phyloP scores from a whole-genome alignment of 345 rosid genomes.

The Populus ilicifolia region DNA sequence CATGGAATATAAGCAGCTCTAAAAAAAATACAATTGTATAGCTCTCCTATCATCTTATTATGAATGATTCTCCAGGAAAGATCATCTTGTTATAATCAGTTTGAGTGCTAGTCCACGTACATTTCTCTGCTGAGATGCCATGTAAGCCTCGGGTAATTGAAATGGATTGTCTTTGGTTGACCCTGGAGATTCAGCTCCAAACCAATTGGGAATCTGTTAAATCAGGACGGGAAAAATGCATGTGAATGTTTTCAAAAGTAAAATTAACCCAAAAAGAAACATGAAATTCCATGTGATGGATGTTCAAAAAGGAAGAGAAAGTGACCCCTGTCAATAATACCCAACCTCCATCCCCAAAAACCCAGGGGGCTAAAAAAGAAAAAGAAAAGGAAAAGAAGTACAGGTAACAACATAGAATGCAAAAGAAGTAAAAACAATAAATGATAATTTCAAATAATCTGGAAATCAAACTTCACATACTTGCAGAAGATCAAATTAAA shows the following conservation, averaged over 20 bases:
- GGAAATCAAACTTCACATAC: not conserved
- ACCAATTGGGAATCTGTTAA: slow-evolving; percentile 88
- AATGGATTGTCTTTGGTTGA: slow-evolving; percentile 83
- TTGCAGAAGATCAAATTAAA: not conserved
- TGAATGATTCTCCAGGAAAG: not conserved
- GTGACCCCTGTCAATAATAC: not conserved
- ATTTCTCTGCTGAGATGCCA: slow-evolving; percentile 73
- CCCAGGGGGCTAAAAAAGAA: not conserved
- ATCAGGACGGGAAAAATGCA: slow-evolving; percentile 7
- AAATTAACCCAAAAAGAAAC: not conserved
- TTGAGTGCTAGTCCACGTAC: slow-evolving; percentile 32
- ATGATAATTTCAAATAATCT: not conserved
- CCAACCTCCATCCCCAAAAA: not conserved
- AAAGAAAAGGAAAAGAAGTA: not conserved
- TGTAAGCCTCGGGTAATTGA: slow-evolving; percentile 67
- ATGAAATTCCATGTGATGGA: not conserved
- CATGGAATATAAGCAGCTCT: not conserved
- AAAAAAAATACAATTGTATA: not conserved
- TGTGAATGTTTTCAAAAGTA: not conserved
- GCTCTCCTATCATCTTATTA: slow-evolving; percentile 6
- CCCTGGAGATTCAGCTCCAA: slow-evolving; percentile 63
- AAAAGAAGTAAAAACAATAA: not conserved
- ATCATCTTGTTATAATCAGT: not conserved
- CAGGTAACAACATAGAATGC: not conserved
- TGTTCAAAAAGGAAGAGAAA: not conserved